Evolutionary conservation across 2,329 filamentous ascomycete species (phyloP), one percentile per base, ranked within the genome.

Genomic region (Xylariaceae sp.): DNA sequence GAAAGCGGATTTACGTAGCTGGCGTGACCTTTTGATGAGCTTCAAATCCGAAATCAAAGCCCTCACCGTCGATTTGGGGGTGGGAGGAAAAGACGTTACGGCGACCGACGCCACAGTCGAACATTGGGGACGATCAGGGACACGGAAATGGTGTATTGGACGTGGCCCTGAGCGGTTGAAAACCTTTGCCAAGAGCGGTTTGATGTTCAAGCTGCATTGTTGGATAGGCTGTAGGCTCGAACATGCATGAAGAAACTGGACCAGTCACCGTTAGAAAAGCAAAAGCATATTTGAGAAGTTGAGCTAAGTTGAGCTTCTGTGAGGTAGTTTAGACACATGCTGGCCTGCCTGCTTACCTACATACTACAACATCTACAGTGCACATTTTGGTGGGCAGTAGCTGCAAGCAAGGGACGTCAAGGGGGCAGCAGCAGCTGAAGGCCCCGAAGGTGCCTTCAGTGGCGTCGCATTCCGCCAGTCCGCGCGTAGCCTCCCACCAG

Each of bases 381-480:
- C n/a, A n/a, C n/a, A n/a, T n/a, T n/a, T n/a, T n/a, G n/a, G n/a
- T n/a, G n/a, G n/a, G n/a, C n/a, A n/a, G n/a, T n/a, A n/a, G n/a
- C n/a, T n/a, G n/a, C n/a, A n/a, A n/a, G n/a, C n/a, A n/a, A n/a
- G n/a, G n/a, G n/a, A n/a, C n/a, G n/a, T n/a, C n/a, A n/a, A n/a
- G n/a, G n/a, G n/a, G n/a, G n/a, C n/a, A n/a, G n/a, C n/a, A n/a
- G n/a, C n/a, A n/a, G n/a, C n/a, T n/a, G n/a, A n/a, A n/a, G n/a
- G n/a, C n/a, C 40, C 47, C 22, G 38, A 33, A 43, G 39, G 43
- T 43, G 46, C 31, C 39, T 44, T 45, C 39, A 38, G 48, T 51
- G 37, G 42, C 40, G 45, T 54, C 47, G 47, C 29, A 53, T 54
- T 52, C 54, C 54, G 48, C 24, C 45, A 45, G 41, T 45, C 50